Conservation (phyloP, 2,329 filamentous ascomycete genomes). For the Pseudopyrenochaeta lycopersici region DNA sequence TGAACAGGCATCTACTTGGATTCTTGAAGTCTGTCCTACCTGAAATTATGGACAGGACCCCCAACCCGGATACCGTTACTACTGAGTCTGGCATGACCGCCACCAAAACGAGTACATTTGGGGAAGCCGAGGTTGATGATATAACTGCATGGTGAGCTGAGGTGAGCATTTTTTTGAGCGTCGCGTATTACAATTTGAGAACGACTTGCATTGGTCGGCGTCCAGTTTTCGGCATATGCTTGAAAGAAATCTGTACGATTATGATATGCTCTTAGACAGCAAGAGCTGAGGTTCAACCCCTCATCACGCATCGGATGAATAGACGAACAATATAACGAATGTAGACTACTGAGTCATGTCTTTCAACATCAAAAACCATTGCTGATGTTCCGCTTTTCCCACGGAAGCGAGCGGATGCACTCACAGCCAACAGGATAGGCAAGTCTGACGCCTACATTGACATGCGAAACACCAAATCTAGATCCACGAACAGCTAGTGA, state of each 20-base stretch:
- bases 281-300: slow-evolving; percentile 48
- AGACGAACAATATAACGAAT: neutral
- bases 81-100: slow-evolving; percentile 62
- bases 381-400: no score
- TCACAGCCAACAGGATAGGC: neutral
- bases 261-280: slow-evolving; percentile 22
- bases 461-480: neutral
- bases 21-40: slow-evolving; percentile 86
- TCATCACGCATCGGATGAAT: slow-evolving; percentile 17
- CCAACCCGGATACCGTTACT: slow-evolving; percentile 49
- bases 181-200: slow-evolving; percentile 29
- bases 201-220: slow-evolving; percentile 27
- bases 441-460: neutral
- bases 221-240: slow-evolving; percentile 49
- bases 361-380: no score
- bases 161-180: slow-evolving; percentile 24
- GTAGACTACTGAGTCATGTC: no score
- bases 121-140: slow-evolving; percentile 94
- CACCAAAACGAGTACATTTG: slow-evolving; percentile 90
- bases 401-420: neutral
- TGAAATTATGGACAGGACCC: slow-evolving; percentile 78
- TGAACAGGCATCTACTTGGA: slow-evolving; percentile 84
- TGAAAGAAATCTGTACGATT: slow-evolving; percentile 46
- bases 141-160: slow-evolving; percentile 84
- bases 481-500: neutral